Conservation (phyloP, 768 basidiomycete species). For the Chalciporus pseudorubinellus region DNA sequence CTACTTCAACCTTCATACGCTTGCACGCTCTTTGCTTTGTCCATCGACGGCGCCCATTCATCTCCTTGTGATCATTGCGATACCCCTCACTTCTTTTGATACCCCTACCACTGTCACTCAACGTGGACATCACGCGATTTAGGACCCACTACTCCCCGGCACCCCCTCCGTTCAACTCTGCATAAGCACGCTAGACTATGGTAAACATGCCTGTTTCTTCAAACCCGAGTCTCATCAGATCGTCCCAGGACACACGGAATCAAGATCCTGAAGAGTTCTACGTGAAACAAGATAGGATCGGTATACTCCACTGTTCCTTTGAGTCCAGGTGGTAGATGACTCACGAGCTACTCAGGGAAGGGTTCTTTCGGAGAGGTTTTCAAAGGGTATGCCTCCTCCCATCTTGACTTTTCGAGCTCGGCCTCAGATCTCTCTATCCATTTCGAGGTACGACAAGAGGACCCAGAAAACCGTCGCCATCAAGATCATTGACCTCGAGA, state of each 20-base stretch:
- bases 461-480: slow-evolving; percentile 98
- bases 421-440: not conserved
- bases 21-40: not conserved
- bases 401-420: slow-evolving; percentile 9
- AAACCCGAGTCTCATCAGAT: slow-evolving; percentile 8
- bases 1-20: not conserved
- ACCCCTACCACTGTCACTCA: not conserved
- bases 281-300: slow-evolving; percentile 96
- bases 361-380: slow-evolving; percentile 99
- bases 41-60: slow-evolving; percentile 8
- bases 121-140: slow-evolving; percentile 16
- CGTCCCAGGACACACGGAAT: slow-evolving; percentile 55
- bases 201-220: slow-evolving; percentile 8
- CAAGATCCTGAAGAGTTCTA: slow-evolving; percentile 97
- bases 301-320: slow-evolving; percentile 42
- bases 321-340: slow-evolving; percentile 12
- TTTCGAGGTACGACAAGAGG: slow-evolving; percentile 84
- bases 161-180: not conserved
- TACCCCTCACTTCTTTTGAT: slow-evolving; percentile 6
- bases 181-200: slow-evolving; percentile 15
- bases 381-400: slow-evolving; percentile 69
- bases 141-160: not conserved
- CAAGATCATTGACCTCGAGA: slow-evolving; percentile 99
- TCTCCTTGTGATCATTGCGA: slow-evolving; percentile 1
- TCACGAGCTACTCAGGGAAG: slow-evolving; percentile 61